Base-by-base conservation (phyloP, 176 grass and related monocot species). In the Triticum turgidum region DNA sequence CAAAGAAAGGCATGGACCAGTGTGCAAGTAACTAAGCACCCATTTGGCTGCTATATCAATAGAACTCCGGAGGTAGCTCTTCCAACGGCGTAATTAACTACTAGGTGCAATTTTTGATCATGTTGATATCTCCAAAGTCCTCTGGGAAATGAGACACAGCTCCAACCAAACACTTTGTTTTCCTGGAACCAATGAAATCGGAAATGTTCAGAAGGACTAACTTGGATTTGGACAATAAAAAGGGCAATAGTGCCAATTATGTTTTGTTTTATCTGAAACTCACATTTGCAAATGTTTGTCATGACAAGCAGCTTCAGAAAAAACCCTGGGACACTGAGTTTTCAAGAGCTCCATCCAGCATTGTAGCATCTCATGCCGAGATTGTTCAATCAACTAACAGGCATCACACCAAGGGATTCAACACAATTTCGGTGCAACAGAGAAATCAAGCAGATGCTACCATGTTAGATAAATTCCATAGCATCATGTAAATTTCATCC, bases 401-500 rank as follows among this genome's bases (percentile, higher is more conserved):
- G 79, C 9, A 72, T 15, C 39, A 63, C 21, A 45, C 11, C 34
- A 56, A 82, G 63, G 38, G 21, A 54, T 72, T 70, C 11, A 8
- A 24, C 29, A 90, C 14, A 79, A 24, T 84, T 20, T 27, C 27
- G 62, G 13, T 1, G 25, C 7, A 72, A 49, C 42, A 61, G 47
- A 86, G 30, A 1, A 24, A 66, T 89, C 80, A 89, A 56, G 35
- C 38, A 61, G 77, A 78, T 81, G 85, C 64, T 76, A 47, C 71
- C 18, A 81, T 73, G 37, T 73, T 87, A 47, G 81, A 89, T 33
- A 92, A 82, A 85, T 70, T 65, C 80, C 78, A 85, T 78, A 92
- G 30, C 80, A 83, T 81, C 25, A 39, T 41, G 78, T 83, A 89
- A 58, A 92, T 85, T 92, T 89, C 80, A 65, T 92, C 77, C 21